These are phyloP conservation scores for Allantophomopsis lycopodina DNA, from an alignment of 2,329 filamentous ascomycete species.

Conservation along the genomic window DNA sequence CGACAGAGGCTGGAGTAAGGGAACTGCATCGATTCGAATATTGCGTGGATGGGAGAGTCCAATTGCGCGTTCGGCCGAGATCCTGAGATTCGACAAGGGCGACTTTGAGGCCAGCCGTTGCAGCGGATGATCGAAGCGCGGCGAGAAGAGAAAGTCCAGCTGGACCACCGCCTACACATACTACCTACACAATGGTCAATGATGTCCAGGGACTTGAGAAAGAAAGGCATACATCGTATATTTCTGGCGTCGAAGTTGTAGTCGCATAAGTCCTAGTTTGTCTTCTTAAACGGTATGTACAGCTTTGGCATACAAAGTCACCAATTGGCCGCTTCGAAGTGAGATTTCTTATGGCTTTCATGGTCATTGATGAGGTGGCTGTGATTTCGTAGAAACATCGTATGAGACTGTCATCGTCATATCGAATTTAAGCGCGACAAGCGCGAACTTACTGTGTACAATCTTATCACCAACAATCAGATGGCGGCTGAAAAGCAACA, in stretches of 20 bases:
- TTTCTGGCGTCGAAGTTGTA: conserved; percentile 8
- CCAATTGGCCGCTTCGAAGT: conserved; percentile 6
- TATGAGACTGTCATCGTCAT: background rate
- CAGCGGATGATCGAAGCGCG: conserved; percentile 64
- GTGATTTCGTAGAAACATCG: background rate
- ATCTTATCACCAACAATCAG: background rate
- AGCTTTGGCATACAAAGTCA: conserved; percentile 11
- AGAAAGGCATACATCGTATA: conserved; percentile 15
- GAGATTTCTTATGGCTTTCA: conserved; percentile 6
- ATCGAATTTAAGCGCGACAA: background rate
- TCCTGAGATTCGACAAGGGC: conserved; percentile 88
- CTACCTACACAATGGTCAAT: conserved; percentile 1
- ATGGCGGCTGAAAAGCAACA: no score
- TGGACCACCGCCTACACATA: conserved; percentile 20
- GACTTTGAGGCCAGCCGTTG: conserved; percentile 65
- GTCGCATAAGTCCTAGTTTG: conserved; percentile 11
- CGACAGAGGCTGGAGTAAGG: conserved; percentile 76
- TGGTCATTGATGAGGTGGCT: background rate
- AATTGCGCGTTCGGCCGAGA: conserved; percentile 53
- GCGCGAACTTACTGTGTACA: background rate
- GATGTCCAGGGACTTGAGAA: background rate
- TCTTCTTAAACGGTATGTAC: conserved; percentile 10
- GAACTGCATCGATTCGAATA: conserved; percentile 96
- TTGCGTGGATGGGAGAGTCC: conserved; percentile 49
- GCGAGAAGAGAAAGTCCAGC: conserved; percentile 70